Base-by-base conservation (phyloP, 345 rosid genomes). In the Mallotus nudiflorus region DNA sequence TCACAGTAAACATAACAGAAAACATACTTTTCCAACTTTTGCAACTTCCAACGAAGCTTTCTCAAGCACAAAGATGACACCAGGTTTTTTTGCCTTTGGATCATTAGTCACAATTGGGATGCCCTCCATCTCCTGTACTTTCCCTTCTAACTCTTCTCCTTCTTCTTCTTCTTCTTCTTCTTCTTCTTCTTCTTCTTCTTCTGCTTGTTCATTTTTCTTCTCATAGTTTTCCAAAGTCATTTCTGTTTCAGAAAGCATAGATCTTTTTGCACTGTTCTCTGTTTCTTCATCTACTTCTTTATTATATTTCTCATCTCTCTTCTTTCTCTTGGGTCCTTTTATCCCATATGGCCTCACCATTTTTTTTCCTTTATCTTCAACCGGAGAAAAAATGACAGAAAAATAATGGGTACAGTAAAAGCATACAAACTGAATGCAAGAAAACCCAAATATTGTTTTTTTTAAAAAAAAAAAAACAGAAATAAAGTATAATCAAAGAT, bases 1-100 rank as follows among this genome's bases (percentile, higher is more conserved):
- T 12, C 11, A 31, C 63, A 58, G 18, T 57, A 13, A 40, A 61
- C 0, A 55, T 22, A 4, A 60, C 22, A 20, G 44, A 11, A 14
- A 12, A 18, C 22, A 33, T 18, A 91, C 97, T 93, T 91, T 91
- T 78, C 98, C 98, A 80, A 94, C 91, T 84, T 93, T 91, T n/a
- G 94, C 97, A 55, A 91, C 94, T 82, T 91, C 97, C 63, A 91
- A 83, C 61, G 92, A 84, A 29, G 96, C 97, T 69, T 78, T 91
- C 86, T 91, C 97, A 6, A 91, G 95, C 60, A 94, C 88, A 51
- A 94, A 93, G 31, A 82, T 77, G 27, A 88, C 84, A 0, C 89
- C 90, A 0, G 81, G 67, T 67, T 81, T 79, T 27, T 79, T 77
- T 3, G 59, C 62, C 13, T 74, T 82, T 51, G 18, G 52, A 57